These are phyloP conservation scores for Mallotus nudiflorus DNA, from an alignment of 345 rosid species.

Conservation along the genomic window DNA sequence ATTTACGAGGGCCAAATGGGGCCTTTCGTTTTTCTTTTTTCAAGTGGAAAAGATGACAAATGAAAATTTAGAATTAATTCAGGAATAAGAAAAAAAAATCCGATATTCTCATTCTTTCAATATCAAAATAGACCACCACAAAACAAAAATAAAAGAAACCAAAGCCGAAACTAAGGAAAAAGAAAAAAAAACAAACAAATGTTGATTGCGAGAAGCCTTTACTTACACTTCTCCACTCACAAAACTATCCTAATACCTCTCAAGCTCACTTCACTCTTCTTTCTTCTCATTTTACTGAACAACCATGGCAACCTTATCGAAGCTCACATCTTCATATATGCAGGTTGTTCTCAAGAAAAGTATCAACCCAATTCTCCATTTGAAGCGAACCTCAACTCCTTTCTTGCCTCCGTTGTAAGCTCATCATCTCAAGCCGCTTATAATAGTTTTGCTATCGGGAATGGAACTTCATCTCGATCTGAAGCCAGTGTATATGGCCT, in stretches of 20 bases:
- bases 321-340: constrained; percentile 63
- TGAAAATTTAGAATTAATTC: not conserved
- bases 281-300: constrained; percentile 12
- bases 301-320: constrained; percentile 25
- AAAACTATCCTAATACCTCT: constrained; percentile 11
- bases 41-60: not conserved
- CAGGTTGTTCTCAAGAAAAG: constrained; percentile 77
- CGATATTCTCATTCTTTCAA: constrained; percentile 16
- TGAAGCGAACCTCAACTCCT: constrained; percentile 58
- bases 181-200: constrained; percentile 12
- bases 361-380: constrained; percentile 58
- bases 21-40: not conserved
- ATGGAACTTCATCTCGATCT: constrained; percentile 42
- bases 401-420: constrained; percentile 62
- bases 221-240: constrained; percentile 26
- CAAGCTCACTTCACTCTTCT: constrained; percentile 17
- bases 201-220: constrained; percentile 38
- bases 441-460: constrained; percentile 56
- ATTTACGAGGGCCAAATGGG: constrained; percentile 13
- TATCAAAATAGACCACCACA: constrained; percentile 1
- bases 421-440: constrained; percentile 59
- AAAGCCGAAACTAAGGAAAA: constrained; percentile 10
- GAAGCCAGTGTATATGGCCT: constrained; percentile 52
- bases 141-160: constrained; percentile 22
- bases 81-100: constrained; percentile 11